Evolutionary conservation across 305 asterid genomes (phyloP).

Genomic region (Rubia tinctorum): DNA sequence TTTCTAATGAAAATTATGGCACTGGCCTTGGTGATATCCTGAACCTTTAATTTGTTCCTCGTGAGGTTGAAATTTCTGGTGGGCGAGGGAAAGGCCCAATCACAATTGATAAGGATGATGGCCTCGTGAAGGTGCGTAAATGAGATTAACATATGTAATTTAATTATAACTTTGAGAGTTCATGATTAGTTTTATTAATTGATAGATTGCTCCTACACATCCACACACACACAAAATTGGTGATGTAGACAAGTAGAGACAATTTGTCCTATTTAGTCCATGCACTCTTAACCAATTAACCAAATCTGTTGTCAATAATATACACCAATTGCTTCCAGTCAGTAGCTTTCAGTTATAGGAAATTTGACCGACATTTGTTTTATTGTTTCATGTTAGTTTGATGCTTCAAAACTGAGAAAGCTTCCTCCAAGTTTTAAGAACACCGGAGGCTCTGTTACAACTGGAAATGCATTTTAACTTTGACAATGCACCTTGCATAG

Average conservation of each 20-base stretch:
- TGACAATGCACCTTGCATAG: too few relatives aligned
- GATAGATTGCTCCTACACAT: too few relatives aligned
- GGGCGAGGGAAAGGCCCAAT: constrained; percentile 65
- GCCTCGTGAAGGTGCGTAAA: constrained; percentile 58
- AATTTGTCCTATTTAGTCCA: background rate
- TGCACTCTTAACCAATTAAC: background rate
- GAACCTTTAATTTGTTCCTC: constrained; percentile 7
- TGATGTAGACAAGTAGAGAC: background rate
- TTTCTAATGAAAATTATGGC: background rate
- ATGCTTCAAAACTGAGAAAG: constrained; percentile 69
- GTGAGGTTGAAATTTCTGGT: constrained; percentile 74
- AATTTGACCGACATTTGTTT: background rate
- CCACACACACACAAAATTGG: too few relatives aligned
- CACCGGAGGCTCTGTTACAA: constrained; percentile 91
- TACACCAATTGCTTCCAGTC: background rate
- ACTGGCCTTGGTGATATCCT: background rate
- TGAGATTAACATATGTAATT: background rate
- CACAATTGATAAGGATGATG: constrained; percentile 72
- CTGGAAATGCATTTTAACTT: constrained; percentile 98
- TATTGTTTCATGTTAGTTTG: constrained; percentile 56
- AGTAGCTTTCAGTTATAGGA: background rate
- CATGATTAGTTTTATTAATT: background rate
- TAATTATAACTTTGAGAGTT: background rate
- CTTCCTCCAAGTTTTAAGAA: constrained; percentile 84
- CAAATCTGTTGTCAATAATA: background rate